Percentiles rank a stretch among this genome's conserved stretches.
Conservation (phyloP, 2,329 filamentous ascomycete genomes). For the Davidsoniella neocaledoniae region DNA sequence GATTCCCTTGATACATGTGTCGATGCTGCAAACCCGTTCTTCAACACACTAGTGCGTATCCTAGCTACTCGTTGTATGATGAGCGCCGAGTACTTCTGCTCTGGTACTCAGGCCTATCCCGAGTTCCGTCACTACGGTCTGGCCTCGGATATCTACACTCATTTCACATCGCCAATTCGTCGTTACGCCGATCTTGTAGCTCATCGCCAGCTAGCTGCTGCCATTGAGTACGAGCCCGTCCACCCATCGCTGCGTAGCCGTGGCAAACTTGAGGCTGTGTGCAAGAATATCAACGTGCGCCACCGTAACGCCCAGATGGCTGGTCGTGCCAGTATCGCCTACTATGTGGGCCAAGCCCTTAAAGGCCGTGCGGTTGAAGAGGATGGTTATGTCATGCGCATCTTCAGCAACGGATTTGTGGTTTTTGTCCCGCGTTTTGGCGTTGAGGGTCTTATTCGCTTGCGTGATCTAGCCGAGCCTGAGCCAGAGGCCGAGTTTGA, state of each 20-base stretch:
- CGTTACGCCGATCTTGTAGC: conserved; percentile 94
- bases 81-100: conserved; percentile 95
- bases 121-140: conserved; percentile 97
- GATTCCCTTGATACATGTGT: conserved; percentile 77
- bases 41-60: conserved; percentile 95
- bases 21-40: conserved; percentile 72
- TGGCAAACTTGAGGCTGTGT: conserved; percentile 76
- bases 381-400: conserved; percentile 89
- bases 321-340: conserved; percentile 83
- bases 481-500: conserved; percentile 74
- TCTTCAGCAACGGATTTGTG: conserved; percentile 95
- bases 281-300: conserved; percentile 94
- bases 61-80: conserved; percentile 99
- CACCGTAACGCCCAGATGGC: conserved; percentile 96
- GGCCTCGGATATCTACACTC: conserved; percentile 92
- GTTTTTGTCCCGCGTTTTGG: conserved; percentile 92
- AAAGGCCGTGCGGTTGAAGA: conserved; percentile 46
- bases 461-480: conserved; percentile 57
- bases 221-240: conserved; percentile 83
- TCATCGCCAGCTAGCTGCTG: conserved; percentile 84
- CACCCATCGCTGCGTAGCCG: conserved; percentile 67
- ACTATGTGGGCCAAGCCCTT: conserved; percentile 93
- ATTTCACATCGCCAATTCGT: conserved; percentile 94
- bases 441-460: conserved; percentile 77
- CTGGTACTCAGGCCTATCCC: conserved; percentile 77